Percentiles rank a stretch among this genome's conserved stretches.
Evolutionary conservation across 2,329 filamentous ascomycete species (phyloP).

Genomic region (Apiospora aurea): DNA sequence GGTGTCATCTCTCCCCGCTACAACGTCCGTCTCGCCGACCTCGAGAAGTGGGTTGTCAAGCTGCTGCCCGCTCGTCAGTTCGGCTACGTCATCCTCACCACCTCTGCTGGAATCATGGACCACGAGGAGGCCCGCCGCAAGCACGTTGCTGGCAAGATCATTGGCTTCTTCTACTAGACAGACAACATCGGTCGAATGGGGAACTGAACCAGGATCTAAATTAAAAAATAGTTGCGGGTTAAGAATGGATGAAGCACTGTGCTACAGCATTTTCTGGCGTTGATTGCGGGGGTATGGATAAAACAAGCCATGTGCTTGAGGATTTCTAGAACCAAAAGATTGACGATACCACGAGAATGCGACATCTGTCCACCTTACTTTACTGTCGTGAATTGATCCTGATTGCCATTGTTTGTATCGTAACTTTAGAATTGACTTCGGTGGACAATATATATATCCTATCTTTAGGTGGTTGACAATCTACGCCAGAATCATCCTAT

Average conservation of each 20-base stretch:
- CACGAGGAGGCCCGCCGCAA: conserved; percentile 99
- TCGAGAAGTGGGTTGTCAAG: conserved; percentile 99
- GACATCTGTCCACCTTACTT: conserved; percentile 8
- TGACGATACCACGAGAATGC: conserved; percentile 25
- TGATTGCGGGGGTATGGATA: conserved; percentile 36
- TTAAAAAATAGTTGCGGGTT: conserved; percentile 26
- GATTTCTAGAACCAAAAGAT: conserved; percentile 22
- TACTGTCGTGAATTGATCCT: neutral
- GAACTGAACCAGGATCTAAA: conserved; percentile 30
- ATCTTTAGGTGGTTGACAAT: neutral
- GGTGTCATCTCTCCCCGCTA: conserved; percentile 99
- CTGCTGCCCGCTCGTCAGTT: conserved; percentile 99
- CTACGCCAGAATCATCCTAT: neutral
- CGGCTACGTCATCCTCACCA: conserved; percentile 98
- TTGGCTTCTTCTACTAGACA: conserved; percentile 97
- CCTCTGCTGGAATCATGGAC: conserved; percentile 99
- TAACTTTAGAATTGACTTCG: neutral
- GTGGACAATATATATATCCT: neutral
- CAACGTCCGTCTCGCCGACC: conserved; percentile 96
- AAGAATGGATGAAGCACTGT: conserved; percentile 20
- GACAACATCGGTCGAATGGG: conserved; percentile 26
- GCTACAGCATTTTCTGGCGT: conserved; percentile 42
- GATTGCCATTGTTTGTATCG: neutral
- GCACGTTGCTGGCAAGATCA: conserved; percentile 99
- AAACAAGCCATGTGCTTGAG: conserved; percentile 30